phyloP scores from a whole-genome alignment of 768 basidiomycete species.

The Boletus barrowsii region DNA sequence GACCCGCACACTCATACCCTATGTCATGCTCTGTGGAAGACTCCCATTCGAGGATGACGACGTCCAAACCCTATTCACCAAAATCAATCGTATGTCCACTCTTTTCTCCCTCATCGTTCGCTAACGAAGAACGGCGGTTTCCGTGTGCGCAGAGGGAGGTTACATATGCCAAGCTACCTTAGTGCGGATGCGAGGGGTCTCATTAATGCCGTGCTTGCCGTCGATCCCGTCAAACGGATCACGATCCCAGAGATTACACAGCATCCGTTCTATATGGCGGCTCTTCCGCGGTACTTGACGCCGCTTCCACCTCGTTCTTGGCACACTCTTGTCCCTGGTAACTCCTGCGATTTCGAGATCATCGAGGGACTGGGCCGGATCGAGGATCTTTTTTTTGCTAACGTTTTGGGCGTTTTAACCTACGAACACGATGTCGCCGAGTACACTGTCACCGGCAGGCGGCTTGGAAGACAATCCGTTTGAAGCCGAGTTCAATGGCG shows the following conservation, averaged over 20 bases:
- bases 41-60: constrained; percentile 98
- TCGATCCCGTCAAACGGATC: constrained; percentile 93
- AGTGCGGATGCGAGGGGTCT: constrained; percentile 74
- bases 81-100: no score
- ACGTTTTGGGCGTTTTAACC: constrained; percentile 42
- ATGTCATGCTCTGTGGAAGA: constrained; percentile 93
- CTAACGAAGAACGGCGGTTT: not conserved
- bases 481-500: constrained; percentile 61
- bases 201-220: constrained; percentile 85
- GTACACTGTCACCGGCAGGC: constrained; percentile 59
- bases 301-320: constrained; percentile 78
- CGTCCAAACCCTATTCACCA: constrained; percentile 87
- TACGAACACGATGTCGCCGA: constrained; percentile 65
- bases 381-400: constrained; percentile 46
- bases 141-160: constrained; percentile 61
- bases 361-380: constrained; percentile 92
- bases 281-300: constrained; percentile 82
- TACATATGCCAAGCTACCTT: constrained; percentile 84
- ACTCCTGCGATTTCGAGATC: constrained; percentile 75
- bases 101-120: not conserved
- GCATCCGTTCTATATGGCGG: constrained; percentile 85
- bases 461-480: constrained; percentile 78
- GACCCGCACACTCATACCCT: constrained; percentile 54
- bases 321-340: constrained; percentile 73
- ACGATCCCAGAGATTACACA: constrained; percentile 89